A percentile compares a stretch with the other conserved stretches of the same genome.
Conservation (phyloP, 179 eudicot genomes). For the Actinidia polygama region DNA sequence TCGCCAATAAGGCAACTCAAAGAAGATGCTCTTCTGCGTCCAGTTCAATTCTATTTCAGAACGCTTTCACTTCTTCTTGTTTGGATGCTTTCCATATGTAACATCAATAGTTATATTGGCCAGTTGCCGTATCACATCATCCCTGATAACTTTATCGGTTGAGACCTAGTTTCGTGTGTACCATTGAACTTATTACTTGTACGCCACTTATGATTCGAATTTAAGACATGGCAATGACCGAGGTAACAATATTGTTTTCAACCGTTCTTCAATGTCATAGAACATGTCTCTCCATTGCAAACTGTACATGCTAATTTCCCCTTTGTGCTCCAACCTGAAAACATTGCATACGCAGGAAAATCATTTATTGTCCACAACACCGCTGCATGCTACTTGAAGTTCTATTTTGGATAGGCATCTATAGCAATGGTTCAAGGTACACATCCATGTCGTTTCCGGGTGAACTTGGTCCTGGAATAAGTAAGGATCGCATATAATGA, state of each 20-base stretch:
- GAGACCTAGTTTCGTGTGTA: neutral
- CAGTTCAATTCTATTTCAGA: neutral
- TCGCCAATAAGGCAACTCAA: neutral
- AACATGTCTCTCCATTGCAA: slow-evolving; percentile 11
- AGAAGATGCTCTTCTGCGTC: neutral
- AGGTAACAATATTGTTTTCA: neutral
- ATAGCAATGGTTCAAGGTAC: slow-evolving; percentile 8
- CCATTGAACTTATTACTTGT: slow-evolving; percentile 11
- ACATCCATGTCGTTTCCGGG: slow-evolving; percentile 24
- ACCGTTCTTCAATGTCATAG: slow-evolving; percentile 2
- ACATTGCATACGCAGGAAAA: slow-evolving; percentile 3
- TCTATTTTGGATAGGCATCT: neutral
- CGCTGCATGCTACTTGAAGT: neutral
- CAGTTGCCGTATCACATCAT: neutral
- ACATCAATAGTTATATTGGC: neutral
- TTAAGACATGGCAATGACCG: neutral
- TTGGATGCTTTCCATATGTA: neutral
- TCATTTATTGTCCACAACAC: slow-evolving; percentile 22
- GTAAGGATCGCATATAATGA: neutral
- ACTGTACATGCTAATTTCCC: slow-evolving; percentile 2
- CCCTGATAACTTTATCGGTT: neutral
- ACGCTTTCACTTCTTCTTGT: neutral
- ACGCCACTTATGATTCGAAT: neutral
- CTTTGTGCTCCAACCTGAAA: slow-evolving; percentile 21
- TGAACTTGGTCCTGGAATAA: neutral